Evolutionary conservation across 169 alveolate genomes (phyloP), one percentile per base, ranked within the genome.

Genomic region (Toxoplasma gondii): DNA sequence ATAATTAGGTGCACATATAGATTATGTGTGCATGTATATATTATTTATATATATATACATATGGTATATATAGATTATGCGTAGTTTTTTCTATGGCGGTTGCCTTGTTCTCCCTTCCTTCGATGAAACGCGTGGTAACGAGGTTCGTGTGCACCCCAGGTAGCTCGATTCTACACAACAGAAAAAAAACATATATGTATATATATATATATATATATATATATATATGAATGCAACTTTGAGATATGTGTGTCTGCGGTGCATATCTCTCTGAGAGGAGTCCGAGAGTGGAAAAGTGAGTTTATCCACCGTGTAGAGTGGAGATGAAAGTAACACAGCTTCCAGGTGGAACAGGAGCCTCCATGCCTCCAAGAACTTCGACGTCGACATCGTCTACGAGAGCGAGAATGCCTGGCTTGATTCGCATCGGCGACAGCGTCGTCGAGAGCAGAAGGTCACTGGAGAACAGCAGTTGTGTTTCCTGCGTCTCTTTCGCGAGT

Each of bases 231-330:
- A 74, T 5, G 1, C 31, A 74, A 24, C 17, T 74, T 19, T 9
- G 84, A 74, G 49, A 36, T 58, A 24, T 58, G 70, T 58, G 70
- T 58, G 24, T 58, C 16, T 58, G 70, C 24, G 24, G 16, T 58
- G 16, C 16, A 58, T n/a, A n/a, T n/a, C n/a, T n/a, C n/a, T n/a
- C n/a, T n/a, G n/a, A n/a, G n/a, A n/a, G n/a, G n/a, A n/a, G n/a
- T n/a, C n/a, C n/a, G n/a, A n/a, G n/a, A n/a, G n/a, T n/a, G n/a
- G n/a, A n/a, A n/a, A n/a, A n/a, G n/a, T n/a, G 27, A 64, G 17
- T n/a, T 82, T 36, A 82, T 36, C 90, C 90, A 4, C 90, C 90
- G 41, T 82, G 90, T 9, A 82, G 90, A 41, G 90, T 82, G n/a
- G 90, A 82, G n/a, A 82, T 82, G 67, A 82, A 82, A 2, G 90